phyloP scores from a whole-genome alignment of 257 asterid genomes.

The Scutellaria barbata region DNA sequence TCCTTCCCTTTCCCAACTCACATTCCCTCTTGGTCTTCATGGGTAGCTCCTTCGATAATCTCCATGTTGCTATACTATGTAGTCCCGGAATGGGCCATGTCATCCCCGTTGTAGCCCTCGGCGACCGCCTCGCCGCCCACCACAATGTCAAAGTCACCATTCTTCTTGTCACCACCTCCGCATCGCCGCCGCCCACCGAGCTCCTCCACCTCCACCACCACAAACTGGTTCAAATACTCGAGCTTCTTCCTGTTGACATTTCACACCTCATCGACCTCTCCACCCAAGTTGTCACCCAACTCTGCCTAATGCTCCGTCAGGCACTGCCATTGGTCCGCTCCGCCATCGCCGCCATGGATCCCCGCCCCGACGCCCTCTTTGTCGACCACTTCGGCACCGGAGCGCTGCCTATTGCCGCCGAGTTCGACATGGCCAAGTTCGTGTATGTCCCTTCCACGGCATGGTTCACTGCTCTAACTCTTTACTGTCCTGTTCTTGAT shows the following conservation, averaged over 20 bases:
- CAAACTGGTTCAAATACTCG: slow-evolving; percentile 31
- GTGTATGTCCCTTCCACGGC: slow-evolving; percentile 52
- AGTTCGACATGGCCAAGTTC: slow-evolving; percentile 55
- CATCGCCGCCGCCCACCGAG: slow-evolving; percentile 44
- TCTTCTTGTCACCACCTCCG: slow-evolving; percentile 41
- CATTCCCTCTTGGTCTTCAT: neutral
- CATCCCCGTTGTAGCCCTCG: slow-evolving; percentile 56
- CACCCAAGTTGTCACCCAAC: slow-evolving; percentile 45
- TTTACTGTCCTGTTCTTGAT: slow-evolving; percentile 60
- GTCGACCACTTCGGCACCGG: slow-evolving; percentile 61
- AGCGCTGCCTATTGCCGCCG: slow-evolving; percentile 51
- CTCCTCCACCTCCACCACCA: slow-evolving; percentile 39
- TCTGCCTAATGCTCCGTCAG: slow-evolving; percentile 49
- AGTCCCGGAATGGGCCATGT: slow-evolving; percentile 86
- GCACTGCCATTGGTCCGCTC: slow-evolving; percentile 53
- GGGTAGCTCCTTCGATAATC: slow-evolving; percentile 16
- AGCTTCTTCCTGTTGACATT: slow-evolving; percentile 54
- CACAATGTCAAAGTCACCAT: slow-evolving; percentile 53
- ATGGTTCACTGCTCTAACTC: slow-evolving; percentile 55
- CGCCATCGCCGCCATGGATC: slow-evolving; percentile 45
- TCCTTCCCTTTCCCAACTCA: too few species aligned
- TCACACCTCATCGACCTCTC: slow-evolving; percentile 50
- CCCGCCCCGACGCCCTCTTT: slow-evolving; percentile 56
- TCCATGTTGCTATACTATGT: slow-evolving; percentile 55
- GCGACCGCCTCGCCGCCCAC: slow-evolving; percentile 56